phyloP scores from a whole-genome alignment of 176 grass and related monocot species.

The Cenchrus fungigraminus region DNA sequence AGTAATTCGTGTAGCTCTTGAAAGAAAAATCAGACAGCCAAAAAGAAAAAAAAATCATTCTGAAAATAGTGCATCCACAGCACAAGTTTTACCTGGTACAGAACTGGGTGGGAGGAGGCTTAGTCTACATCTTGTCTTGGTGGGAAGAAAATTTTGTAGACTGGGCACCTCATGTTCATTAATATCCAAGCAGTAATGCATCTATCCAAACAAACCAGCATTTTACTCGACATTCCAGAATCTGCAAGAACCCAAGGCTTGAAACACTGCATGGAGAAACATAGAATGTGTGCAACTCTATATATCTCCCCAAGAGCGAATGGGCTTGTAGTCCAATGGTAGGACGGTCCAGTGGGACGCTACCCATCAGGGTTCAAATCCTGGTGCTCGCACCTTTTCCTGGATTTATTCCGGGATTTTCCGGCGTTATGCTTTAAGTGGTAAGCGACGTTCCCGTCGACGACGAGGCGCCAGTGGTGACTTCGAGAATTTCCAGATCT shows the following conservation, averaged over 20 bases:
- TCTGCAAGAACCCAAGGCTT: slow-evolving; percentile 68
- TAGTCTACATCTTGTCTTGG: slow-evolving; percentile 40
- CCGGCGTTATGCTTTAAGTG: too few species aligned
- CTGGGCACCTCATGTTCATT: slow-evolving; percentile 35
- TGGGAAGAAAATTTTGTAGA: slow-evolving; percentile 10
- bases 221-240: slow-evolving; percentile 46
- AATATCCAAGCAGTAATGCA: slow-evolving; percentile 62
- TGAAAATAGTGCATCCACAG: neutral
- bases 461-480: too few species aligned
- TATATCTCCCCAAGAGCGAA: slow-evolving; percentile 40
- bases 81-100: slow-evolving; percentile 52
- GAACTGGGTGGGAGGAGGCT: slow-evolving; percentile 40
- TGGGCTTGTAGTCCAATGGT: too few species aligned
- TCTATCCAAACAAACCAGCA: slow-evolving; percentile 49
- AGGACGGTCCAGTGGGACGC: too few species aligned
- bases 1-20: slow-evolving; percentile 24
- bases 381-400: too few species aligned
- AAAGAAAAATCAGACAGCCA: neutral
- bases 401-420: too few species aligned
- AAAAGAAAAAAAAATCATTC: neutral
- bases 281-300: slow-evolving; percentile 57
- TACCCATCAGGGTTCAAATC: too few species aligned
- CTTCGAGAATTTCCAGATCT: too few species aligned
- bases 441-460: too few species aligned
- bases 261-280: slow-evolving; percentile 49